A percentile compares a stretch with the other conserved stretches of the same genome.
These are phyloP conservation scores for Limonium bicolor DNA, from an alignment of 148 eudicot species.

Conservation along the genomic window DNA sequence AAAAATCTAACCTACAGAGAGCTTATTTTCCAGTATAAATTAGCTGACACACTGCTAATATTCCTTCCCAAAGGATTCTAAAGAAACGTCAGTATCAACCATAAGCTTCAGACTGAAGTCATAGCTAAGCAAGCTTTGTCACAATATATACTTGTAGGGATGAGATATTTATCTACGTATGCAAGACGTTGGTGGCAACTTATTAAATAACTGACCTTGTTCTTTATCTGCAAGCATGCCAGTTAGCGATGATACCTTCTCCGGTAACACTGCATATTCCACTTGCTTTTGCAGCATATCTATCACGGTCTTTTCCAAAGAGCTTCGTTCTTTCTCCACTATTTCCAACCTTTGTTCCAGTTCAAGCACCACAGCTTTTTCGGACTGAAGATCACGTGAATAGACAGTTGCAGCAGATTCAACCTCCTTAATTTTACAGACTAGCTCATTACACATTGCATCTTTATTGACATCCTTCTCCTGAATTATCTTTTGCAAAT, in stretches of 20 bases:
- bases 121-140: too few species aligned
- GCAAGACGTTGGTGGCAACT: conserved; percentile 6
- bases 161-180: conserved; percentile 15
- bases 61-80: too few species aligned
- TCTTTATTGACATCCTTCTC: conserved; percentile 82
- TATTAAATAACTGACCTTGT: conserved; percentile 42
- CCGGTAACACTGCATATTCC: conserved; percentile 29
- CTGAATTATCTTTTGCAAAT: conserved; percentile 73
- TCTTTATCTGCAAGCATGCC: conserved; percentile 51
- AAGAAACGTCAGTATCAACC: too few species aligned
- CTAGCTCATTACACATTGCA: conserved; percentile 59
- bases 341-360: conserved; percentile 30
- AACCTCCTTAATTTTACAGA: conserved; percentile 74
- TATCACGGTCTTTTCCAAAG: conserved; percentile 34
- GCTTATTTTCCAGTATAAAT: too few species aligned
- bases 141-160: conserved; percentile 17
- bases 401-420: conserved; percentile 46
- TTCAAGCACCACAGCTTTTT: conserved; percentile 29
- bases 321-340: conserved; percentile 31
- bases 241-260: conserved; percentile 42
- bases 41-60: too few species aligned
- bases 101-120: too few species aligned
- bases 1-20: too few species aligned
- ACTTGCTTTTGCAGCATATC: conserved; percentile 42
- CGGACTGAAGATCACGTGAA: conserved; percentile 45